phyloP scores from a whole-genome alignment of 495 filamentous ascomycete genomes.

The Hypoxylon trugodes region DNA sequence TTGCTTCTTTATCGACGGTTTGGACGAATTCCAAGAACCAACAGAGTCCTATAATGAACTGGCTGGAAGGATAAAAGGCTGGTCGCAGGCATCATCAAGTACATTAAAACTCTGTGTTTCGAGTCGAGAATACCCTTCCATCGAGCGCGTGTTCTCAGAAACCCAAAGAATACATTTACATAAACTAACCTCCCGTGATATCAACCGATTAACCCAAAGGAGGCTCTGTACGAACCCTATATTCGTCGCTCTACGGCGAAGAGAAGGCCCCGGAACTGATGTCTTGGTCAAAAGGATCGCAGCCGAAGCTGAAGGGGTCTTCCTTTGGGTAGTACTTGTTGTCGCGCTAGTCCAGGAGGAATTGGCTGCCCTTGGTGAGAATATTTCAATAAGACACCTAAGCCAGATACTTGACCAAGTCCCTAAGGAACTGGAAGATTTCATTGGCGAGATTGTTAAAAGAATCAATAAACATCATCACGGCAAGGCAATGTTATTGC shows the following conservation, averaged over 20 bases:
- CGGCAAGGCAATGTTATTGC: background rate
- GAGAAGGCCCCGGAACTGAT: background rate
- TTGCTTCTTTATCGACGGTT: background rate
- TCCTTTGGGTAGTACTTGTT: background rate
- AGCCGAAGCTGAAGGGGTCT: background rate
- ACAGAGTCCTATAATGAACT: background rate
- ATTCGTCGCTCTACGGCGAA: background rate
- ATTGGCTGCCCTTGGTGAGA: background rate
- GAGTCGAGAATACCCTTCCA: background rate
- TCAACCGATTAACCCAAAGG: background rate
- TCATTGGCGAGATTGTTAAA: background rate
- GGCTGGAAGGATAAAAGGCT: background rate
- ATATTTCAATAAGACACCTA: background rate
- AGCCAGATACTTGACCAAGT: background rate
- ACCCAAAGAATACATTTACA: background rate
- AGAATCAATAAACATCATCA: background rate
- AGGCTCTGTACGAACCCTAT: background rate
- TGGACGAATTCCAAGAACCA: background rate
- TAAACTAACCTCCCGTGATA: background rate
- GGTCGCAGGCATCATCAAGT: background rate
- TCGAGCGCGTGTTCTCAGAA: background rate
- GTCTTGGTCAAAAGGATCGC: background rate
- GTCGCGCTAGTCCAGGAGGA: background rate
- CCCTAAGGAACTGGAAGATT: background rate
- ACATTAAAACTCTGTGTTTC: background rate